A percentile compares a stretch with the other conserved stretches of the same genome.
These are phyloP conservation scores for Phytopythium vexans DNA, from an alignment of 352 stramenopile genomes.

Conservation along the genomic window DNA sequence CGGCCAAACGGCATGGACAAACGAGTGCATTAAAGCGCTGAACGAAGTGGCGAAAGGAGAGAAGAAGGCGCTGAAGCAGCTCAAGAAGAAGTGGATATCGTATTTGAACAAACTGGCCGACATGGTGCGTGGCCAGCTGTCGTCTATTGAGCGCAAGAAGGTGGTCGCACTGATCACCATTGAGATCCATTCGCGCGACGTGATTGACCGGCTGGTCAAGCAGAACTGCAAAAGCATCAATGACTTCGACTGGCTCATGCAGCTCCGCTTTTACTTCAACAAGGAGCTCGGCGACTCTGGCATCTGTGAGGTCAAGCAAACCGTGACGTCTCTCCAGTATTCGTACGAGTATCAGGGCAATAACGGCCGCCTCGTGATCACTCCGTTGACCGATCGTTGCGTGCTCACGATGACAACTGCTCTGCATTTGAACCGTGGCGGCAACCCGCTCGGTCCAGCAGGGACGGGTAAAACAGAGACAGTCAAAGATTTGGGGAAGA, in stretches of 20 bases:
- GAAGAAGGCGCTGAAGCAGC: constrained; percentile 88
- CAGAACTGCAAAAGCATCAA: constrained; percentile 90
- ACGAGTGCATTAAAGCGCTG: constrained; percentile 92
- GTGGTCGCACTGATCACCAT: constrained; percentile 97
- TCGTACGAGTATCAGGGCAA: constrained; percentile 88
- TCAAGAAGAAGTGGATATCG: constrained; percentile 94
- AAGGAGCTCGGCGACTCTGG: constrained; percentile 78
- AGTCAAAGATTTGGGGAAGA: constrained; percentile 93
- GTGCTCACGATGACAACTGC: constrained; percentile 93
- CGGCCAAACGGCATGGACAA: constrained; percentile 91
- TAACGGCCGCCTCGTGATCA: constrained; percentile 90
- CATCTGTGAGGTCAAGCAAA: constrained; percentile 87
- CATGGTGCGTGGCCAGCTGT: constrained; percentile 90
- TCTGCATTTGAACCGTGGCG: constrained; percentile 88
- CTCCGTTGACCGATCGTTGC: constrained; percentile 90
- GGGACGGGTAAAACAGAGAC: constrained; percentile 95
- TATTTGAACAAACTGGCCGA: constrained; percentile 94
- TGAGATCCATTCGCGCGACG: constrained; percentile 96
- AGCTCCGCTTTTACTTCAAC: constrained; percentile 86
- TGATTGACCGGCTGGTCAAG: constrained; percentile 94
- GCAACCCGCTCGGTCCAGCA: constrained; percentile 89
- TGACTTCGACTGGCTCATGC: constrained; percentile 92
- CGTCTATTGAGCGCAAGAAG: constrained; percentile 91
- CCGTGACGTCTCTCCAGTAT: constrained; percentile 81
- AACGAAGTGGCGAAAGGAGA: constrained; percentile 88